A percentile compares a stretch with the other conserved stretches of the same genome.
Evolutionary conservation across 2,329 filamentous ascomycete species (phyloP).

Genomic region (Tolypocladium ovalisporum): DNA sequence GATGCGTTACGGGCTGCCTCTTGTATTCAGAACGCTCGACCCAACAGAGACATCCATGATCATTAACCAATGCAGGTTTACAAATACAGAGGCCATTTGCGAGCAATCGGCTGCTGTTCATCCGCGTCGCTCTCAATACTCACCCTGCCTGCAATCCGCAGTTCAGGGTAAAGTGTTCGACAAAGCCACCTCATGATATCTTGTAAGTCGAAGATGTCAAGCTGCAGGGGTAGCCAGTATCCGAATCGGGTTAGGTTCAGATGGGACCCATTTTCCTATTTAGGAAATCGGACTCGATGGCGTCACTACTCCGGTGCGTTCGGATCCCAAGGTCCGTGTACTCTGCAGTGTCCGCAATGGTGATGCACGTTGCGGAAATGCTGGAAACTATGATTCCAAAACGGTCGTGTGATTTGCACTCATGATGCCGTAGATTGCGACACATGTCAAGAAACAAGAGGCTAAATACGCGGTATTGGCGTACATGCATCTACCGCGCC

Average conservation of each 20-base stretch:
- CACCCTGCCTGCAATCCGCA: background rate
- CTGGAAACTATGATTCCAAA: background rate
- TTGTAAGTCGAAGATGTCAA: no score
- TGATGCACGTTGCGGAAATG: background rate
- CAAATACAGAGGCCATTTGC: background rate
- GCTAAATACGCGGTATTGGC: no score
- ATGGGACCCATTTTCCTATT: background rate
- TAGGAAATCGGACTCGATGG: background rate
- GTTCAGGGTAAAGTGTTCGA: background rate
- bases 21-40: background rate
- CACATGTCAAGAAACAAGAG: background rate
- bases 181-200: background rate
- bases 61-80: no score
- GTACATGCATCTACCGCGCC: no score
- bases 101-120: background rate
- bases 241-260: background rate
- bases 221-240: background rate
- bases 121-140: background rate
- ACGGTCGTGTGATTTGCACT: background rate
- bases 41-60: background rate
- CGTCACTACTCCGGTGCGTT: background rate
- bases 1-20: background rate
- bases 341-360: background rate
- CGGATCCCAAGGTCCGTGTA: background rate
- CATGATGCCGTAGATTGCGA: background rate